phyloP scores from a whole-genome alignment of 2,329 filamentous ascomycete genomes.

The Lecanicillium sp. region DNA sequence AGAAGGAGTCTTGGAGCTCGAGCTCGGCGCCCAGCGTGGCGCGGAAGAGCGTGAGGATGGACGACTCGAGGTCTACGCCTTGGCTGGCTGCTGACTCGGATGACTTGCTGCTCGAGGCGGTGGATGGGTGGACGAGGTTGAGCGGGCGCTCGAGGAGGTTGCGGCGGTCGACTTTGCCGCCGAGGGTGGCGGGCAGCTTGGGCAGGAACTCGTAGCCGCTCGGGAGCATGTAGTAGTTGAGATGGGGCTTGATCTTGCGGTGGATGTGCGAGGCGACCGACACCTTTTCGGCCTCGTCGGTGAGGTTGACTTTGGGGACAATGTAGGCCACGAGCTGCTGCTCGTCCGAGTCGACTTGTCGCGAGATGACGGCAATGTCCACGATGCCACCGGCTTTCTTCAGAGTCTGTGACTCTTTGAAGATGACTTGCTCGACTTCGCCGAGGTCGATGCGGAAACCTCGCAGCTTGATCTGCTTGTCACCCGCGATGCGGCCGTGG shows the following conservation, averaged over 20 bases:
- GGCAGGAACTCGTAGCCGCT: slow-evolving; percentile 15
- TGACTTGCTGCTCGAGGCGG: slow-evolving; percentile 1
- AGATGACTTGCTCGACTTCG: slow-evolving; percentile 25
- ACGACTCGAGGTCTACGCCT: no score
- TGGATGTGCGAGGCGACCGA: no score
- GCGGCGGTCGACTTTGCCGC: slow-evolving; percentile 16
- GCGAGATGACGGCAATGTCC: slow-evolving; percentile 14
- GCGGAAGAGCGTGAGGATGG: slow-evolving; percentile 9
- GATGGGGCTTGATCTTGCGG: slow-evolving; percentile 10
- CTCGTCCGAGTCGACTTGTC: slow-evolving; percentile 26
- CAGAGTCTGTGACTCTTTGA: slow-evolving; percentile 13
- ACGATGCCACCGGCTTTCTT: slow-evolving; percentile 9
- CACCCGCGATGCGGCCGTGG: slow-evolving; percentile 27
- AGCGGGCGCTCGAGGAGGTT: slow-evolving; percentile 1
- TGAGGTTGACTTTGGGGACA: slow-evolving; percentile 12
- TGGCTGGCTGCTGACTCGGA: neutral
- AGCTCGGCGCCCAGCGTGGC: no score
- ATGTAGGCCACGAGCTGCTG: slow-evolving; percentile 17
- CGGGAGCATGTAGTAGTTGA: slow-evolving; percentile 19
- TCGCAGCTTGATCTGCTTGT: slow-evolving; percentile 27
- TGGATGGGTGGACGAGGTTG: slow-evolving; percentile 13
- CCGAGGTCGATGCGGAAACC: slow-evolving; percentile 29
- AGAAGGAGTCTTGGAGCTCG: no score
- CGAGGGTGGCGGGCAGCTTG: slow-evolving; percentile 14
- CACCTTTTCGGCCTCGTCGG: no score